Conservation (phyloP, 2,329 filamentous ascomycete genomes). For the Phialophora expanda region DNA sequence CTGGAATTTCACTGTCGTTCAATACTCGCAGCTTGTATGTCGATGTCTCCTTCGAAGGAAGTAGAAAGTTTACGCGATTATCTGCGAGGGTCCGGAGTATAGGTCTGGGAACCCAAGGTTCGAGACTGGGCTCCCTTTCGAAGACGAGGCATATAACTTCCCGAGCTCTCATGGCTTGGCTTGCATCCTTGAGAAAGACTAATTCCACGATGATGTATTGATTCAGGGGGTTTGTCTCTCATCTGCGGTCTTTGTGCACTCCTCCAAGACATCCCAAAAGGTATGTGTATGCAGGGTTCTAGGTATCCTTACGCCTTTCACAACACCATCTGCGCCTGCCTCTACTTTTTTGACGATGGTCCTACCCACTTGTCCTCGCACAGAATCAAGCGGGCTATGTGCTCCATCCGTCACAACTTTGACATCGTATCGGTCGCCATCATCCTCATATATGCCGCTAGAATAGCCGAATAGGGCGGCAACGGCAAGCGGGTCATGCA, state of each 20-base stretch:
- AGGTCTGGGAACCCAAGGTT: too few species aligned
- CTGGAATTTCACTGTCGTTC: too few species aligned
- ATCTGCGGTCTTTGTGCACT: constrained; percentile 72
- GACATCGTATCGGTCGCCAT: constrained; percentile 50
- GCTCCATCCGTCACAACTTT: constrained; percentile 50
- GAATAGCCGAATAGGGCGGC: constrained; percentile 74
- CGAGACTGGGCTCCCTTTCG: too few species aligned
- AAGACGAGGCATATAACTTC: too few species aligned
- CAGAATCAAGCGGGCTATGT: constrained; percentile 22
- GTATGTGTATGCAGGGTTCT: constrained; percentile 70
- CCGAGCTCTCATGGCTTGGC: too few species aligned
- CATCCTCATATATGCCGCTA: constrained; percentile 56
- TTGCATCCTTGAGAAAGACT: too few species aligned
- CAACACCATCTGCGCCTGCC: constrained; percentile 46
- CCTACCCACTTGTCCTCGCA: constrained; percentile 25
- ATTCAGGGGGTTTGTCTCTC: constrained; percentile 32
- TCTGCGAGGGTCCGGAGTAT: too few species aligned
- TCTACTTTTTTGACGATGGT: constrained; percentile 20
- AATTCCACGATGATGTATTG: too few species aligned
- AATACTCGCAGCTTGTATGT: too few species aligned
- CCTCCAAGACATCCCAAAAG: constrained; percentile 79
- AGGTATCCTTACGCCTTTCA: constrained; percentile 75
- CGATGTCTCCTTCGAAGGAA: too few species aligned
- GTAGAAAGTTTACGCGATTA: too few species aligned
- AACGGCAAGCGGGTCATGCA: constrained; percentile 91